Conservation (phyloP, 495 filamentous ascomycete species). For the Penicillium alfredii region DNA sequence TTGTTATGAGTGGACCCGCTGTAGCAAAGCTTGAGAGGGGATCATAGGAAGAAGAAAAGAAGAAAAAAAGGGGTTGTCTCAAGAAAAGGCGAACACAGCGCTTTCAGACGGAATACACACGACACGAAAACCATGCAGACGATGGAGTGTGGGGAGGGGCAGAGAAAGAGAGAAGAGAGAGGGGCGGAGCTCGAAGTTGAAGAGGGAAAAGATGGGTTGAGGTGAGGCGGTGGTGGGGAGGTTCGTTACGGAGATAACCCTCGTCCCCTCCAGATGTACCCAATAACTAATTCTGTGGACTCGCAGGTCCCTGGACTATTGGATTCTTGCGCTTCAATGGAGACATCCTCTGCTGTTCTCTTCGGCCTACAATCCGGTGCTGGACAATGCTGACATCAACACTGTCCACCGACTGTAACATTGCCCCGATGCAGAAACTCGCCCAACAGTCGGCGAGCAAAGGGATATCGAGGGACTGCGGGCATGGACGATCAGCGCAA, state of each 20-base stretch:
- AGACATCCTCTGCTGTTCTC: no score
- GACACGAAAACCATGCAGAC: neutral
- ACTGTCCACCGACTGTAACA: conserved; percentile 21
- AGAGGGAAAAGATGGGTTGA: conserved; percentile 6
- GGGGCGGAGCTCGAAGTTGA: no score
- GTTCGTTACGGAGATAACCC: conserved; percentile 6
- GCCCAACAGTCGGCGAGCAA: neutral
- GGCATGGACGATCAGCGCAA: no score
- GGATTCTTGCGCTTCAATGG: no score
- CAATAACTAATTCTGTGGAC: no score
- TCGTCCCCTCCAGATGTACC: no score
- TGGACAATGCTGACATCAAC: conserved; percentile 25
- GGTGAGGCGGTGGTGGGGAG: conserved; percentile 22
- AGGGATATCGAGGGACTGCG: no score
- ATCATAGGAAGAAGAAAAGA: conserved; percentile 13
- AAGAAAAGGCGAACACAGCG: neutral
- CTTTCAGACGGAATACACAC: no score
- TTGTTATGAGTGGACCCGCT: conserved; percentile 23
- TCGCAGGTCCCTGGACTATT: no score
- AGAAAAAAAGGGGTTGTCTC: neutral
- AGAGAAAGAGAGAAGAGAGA: conserved; percentile 7
- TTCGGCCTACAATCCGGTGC: neutral
- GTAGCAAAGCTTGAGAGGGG: conserved; percentile 21
- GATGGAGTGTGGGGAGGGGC: neutral
- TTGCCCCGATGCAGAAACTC: conserved; percentile 16